These are phyloP conservation scores for Zasmidium angulare DNA, from an alignment of 2,329 filamentous ascomycete genomes.

Conservation along the genomic window DNA sequence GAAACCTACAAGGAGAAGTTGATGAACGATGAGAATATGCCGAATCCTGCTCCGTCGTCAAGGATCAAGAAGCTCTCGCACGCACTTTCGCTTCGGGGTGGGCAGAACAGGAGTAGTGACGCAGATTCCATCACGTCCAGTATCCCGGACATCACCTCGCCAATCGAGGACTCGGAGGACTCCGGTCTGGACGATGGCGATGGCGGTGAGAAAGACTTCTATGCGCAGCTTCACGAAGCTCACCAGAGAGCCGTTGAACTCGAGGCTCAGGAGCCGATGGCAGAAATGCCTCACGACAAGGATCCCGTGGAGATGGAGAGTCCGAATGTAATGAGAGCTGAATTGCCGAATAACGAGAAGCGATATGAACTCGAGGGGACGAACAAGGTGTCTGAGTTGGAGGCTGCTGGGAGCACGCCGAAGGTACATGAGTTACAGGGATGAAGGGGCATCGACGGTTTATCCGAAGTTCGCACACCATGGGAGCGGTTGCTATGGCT, in stretches of 20 bases:
- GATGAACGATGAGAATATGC: conserved; percentile 22
- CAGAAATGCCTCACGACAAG: not conserved
- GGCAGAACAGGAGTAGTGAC: not conserved
- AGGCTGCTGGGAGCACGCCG: not conserved
- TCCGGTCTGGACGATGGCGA: conserved; percentile 5
- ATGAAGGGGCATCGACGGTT: too few relatives aligned
- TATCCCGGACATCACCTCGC: not conserved
- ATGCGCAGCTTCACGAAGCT: not conserved
- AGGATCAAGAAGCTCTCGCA: not conserved
- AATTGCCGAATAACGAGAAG: not conserved
- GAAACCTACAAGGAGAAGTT: conserved; percentile 23
- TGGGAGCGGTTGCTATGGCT: too few relatives aligned
- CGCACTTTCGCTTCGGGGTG: not conserved
- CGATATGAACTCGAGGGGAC: not conserved
- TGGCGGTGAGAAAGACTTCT: not conserved
- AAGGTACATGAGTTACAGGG: not conserved
- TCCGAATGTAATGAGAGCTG: not conserved
- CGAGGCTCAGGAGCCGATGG: not conserved
- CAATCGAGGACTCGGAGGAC: not conserved
- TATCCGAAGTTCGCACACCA: too few relatives aligned
- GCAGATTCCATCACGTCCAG: not conserved
- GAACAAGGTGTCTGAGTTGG: not conserved
- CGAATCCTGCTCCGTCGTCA: not conserved
- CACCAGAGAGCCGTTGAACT: not conserved
- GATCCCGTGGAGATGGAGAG: not conserved